These are phyloP conservation scores for Cryptococcus sp. DNA, from an alignment of 1,284 basidiomycete species.

Conservation along the genomic window DNA sequence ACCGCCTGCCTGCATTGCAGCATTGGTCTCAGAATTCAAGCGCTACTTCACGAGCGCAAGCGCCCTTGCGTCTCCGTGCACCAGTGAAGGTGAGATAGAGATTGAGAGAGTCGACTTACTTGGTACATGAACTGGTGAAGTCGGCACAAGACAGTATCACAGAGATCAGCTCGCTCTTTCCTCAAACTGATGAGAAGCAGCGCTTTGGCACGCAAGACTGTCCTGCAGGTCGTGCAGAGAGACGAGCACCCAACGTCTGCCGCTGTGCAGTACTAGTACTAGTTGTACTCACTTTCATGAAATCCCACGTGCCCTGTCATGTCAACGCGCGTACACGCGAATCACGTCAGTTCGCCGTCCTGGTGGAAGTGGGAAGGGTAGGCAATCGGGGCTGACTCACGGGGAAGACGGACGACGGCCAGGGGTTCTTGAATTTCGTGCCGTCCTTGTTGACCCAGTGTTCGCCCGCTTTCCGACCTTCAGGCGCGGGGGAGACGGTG, in stretches of 20 bases:
- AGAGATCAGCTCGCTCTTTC: too few species aligned
- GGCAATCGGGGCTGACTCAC: conserved; percentile 14
- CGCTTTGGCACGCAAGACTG: neutral
- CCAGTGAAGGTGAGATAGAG: neutral
- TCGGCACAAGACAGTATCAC: conserved; percentile 7
- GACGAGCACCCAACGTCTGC: neutral
- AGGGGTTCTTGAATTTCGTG: conserved; percentile 55
- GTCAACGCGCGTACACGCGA: neutral
- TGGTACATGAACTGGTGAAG: conserved; percentile 15
- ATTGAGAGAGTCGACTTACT: conserved; percentile 1
- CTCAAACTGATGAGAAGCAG: too few species aligned
- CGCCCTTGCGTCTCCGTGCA: neutral
- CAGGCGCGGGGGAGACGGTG: neutral
- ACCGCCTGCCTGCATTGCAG: too few species aligned
- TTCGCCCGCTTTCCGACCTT: conserved; percentile 10
- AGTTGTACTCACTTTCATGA: neutral
- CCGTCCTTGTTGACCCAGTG: conserved; percentile 46
- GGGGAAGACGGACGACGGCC: conserved; percentile 50
- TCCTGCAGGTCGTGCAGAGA: conserved; percentile 2
- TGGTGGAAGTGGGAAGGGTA: too few species aligned
- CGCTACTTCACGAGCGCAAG: neutral
- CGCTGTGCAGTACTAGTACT: neutral
- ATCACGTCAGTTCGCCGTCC: neutral
- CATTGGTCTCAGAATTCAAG: neutral
- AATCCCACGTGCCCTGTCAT: conserved; percentile 14